Percentiles rank a stretch among this genome's conserved stretches.
Evolutionary conservation across 352 stramenopile species (phyloP).

Genomic region (Peronospora destructor): DNA sequence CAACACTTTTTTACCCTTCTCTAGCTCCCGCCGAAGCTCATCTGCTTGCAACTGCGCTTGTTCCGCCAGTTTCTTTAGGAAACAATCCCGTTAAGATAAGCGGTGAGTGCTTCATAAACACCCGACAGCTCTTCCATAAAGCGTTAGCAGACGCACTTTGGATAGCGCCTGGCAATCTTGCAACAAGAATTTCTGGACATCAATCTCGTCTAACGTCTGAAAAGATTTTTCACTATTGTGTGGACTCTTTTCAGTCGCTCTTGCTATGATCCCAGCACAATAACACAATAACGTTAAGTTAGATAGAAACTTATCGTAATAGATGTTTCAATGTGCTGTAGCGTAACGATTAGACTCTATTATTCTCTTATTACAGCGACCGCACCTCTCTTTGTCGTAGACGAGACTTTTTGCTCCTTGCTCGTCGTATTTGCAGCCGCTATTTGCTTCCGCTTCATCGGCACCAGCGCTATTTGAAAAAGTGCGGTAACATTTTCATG

Average conservation of each 20-base stretch:
- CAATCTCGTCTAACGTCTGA: constrained; percentile 24
- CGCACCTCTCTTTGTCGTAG: constrained; percentile 20
- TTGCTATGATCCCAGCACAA: constrained; percentile 7
- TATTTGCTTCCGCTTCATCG: constrained; percentile 48
- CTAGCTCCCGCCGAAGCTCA: constrained; percentile 46
- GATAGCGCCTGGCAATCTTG: constrained; percentile 36
- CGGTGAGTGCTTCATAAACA: constrained; percentile 2
- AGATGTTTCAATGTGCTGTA: too few relatives aligned
- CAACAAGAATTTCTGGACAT: constrained; percentile 45
- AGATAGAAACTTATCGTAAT: too few relatives aligned
- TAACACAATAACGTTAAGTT: neutral
- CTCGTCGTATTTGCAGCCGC: neutral
- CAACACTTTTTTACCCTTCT: constrained; percentile 48
- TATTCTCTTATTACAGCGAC: neutral
- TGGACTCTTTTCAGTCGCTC: neutral
- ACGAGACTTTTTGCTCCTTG: constrained; percentile 2
- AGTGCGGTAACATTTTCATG: constrained; percentile 8
- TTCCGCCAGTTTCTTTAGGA: constrained; percentile 45
- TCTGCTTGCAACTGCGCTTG: constrained; percentile 41
- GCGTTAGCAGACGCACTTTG: constrained; percentile 22
- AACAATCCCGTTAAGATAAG: neutral
- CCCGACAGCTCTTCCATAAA: neutral
- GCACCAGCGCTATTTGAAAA: constrained; percentile 19
- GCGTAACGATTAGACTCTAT: neutral
- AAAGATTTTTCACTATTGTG: neutral